Evolutionary conservation across 2,329 filamentous ascomycete genomes (phyloP).

Genomic region (Colletotrichum paranaense): DNA sequence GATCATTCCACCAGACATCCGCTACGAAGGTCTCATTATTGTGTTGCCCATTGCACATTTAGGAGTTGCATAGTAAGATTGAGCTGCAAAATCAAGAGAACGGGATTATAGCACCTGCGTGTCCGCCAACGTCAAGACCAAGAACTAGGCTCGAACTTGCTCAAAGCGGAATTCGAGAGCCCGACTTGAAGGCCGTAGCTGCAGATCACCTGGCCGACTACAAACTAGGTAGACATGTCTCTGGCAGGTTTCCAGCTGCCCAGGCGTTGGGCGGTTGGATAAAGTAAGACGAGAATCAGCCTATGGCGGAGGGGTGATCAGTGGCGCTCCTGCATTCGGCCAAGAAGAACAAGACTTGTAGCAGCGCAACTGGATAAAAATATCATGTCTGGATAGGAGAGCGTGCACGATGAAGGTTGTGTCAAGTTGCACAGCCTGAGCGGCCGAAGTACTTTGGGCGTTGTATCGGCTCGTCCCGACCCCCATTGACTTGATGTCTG

Average conservation of each 20-base stretch:
- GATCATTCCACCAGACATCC: too few relatives aligned
- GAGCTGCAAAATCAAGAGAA: too few relatives aligned
- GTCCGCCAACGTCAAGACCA: too few relatives aligned
- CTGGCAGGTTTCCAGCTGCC: neutral
- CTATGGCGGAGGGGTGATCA: neutral
- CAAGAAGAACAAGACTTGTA: neutral
- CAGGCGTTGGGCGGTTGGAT: conserved; percentile 11
- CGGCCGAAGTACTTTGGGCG: neutral
- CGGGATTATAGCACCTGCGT: too few relatives aligned
- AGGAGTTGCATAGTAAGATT: too few relatives aligned
- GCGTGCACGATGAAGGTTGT: neutral
- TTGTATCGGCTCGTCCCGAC: neutral
- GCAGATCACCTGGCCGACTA: too few relatives aligned
- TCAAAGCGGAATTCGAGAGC: too few relatives aligned
- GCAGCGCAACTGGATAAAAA: neutral
- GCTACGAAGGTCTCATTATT: too few relatives aligned
- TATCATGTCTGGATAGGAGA: neutral
- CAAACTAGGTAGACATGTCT: neutral
- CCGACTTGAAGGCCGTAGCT: too few relatives aligned
- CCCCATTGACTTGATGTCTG: neutral
- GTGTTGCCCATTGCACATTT: too few relatives aligned
- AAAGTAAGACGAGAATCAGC: neutral
- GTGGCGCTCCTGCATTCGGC: conserved; percentile 24
- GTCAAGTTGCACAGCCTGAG: neutral
- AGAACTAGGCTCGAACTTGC: too few relatives aligned